phyloP scores from a whole-genome alignment of 805 yeast species.

The Pichia pseudocactophila region DNA sequence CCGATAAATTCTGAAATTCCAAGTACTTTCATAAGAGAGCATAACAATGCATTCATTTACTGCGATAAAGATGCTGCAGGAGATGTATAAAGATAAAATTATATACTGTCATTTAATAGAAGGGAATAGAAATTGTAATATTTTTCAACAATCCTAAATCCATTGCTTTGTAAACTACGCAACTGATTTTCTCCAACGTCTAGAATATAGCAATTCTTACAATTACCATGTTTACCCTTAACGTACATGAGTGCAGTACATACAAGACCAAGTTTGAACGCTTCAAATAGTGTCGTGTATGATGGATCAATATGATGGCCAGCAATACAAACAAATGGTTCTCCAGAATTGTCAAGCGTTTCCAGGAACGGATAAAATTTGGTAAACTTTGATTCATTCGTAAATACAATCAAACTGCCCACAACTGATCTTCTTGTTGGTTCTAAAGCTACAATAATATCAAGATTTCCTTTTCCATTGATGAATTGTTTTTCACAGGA shows the following conservation, averaged over 20 bases:
- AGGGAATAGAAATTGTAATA: constrained; percentile 12
- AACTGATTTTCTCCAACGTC: constrained; percentile 10
- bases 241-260: constrained; percentile 45
- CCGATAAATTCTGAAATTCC: constrained; percentile 36
- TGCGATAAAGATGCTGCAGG: constrained; percentile 38
- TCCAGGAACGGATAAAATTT: constrained; percentile 45
- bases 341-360: neutral
- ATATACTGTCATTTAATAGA: neutral
- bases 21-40: constrained; percentile 41
- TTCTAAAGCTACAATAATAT: constrained; percentile 32
- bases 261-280: constrained; percentile 47
- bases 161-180: constrained; percentile 13
- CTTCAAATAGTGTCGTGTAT: constrained; percentile 44
- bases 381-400: constrained; percentile 36
- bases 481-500: constrained; percentile 19
- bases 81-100: neutral
- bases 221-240: constrained; percentile 23
- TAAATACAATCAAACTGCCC: constrained; percentile 44
- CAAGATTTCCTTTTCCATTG: constrained; percentile 24
- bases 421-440: constrained; percentile 6
- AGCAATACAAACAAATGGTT: constrained; percentile 34
- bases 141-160: constrained; percentile 11
- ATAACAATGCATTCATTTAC: constrained; percentile 35
- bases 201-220: constrained; percentile 7
- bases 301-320: constrained; percentile 47